These are phyloP conservation scores for Silene coronaria DNA, from an alignment of 179 eudicot species.

Conservation along the genomic window DNA sequence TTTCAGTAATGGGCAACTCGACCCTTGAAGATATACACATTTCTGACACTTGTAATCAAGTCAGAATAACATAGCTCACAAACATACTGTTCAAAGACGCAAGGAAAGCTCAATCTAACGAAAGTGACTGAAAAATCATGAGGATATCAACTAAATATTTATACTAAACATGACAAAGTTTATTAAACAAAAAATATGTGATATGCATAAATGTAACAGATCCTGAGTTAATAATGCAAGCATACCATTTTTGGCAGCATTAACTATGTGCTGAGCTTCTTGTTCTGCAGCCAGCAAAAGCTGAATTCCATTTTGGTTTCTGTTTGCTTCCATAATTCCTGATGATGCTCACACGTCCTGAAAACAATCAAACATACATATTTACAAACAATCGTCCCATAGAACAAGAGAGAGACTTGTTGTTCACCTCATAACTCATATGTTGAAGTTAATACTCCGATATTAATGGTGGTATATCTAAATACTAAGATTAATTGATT, in stretches of 20 bases:
- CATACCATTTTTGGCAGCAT: constrained; percentile 70
- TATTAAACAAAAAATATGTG: neutral
- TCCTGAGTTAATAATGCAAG: neutral
- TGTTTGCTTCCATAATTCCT: constrained; percentile 52
- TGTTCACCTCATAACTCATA: neutral
- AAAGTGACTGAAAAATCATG: neutral
- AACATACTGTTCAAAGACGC: neutral
- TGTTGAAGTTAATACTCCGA: neutral
- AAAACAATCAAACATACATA: constrained; percentile 9
- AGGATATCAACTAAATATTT: neutral
- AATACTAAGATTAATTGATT: neutral
- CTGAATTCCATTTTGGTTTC: constrained; percentile 87
- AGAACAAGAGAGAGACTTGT: neutral
- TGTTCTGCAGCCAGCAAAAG: constrained; percentile 86
- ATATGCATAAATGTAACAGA: neutral
- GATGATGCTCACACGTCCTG: constrained; percentile 18
- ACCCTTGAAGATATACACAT: neutral
- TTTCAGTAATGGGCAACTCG: neutral
- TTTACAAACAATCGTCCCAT: neutral
- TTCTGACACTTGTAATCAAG: neutral
- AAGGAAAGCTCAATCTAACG: neutral
- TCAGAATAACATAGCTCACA: neutral
- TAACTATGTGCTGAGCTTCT: constrained; percentile 91
- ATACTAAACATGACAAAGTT: neutral
- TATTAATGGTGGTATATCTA: neutral